Evolutionary conservation across 2,329 filamentous ascomycete species (phyloP).

Genomic region (Ophiostoma ips): DNA sequence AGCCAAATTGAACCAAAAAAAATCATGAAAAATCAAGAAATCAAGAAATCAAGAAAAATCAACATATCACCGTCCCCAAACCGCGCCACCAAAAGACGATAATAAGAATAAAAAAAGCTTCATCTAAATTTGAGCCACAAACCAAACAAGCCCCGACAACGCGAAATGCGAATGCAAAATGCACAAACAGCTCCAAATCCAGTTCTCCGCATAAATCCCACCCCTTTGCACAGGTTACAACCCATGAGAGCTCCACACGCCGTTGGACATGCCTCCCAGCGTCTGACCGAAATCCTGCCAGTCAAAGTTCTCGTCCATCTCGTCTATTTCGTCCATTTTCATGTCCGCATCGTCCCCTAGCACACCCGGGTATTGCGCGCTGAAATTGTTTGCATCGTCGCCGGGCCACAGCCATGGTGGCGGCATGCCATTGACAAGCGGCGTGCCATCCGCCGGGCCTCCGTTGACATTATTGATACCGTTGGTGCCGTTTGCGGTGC

Average conservation of each 20-base stretch:
- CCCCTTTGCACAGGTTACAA: slow-evolving; percentile 1
- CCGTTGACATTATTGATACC: background rate
- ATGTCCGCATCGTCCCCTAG: slow-evolving; percentile 20
- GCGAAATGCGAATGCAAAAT: background rate
- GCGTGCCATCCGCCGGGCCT: slow-evolving; percentile 4
- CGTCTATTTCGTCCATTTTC: slow-evolving; percentile 26
- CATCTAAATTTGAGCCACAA: too few relatives aligned
- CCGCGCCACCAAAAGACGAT: too few relatives aligned
- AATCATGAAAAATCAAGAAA: too few relatives aligned
- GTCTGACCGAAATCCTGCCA: slow-evolving; percentile 25
- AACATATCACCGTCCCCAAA: too few relatives aligned
- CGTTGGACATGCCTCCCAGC: slow-evolving; percentile 18
- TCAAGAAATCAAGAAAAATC: too few relatives aligned
- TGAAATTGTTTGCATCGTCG: slow-evolving; percentile 12
- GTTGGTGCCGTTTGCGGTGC: background rate
- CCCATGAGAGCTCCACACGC: slow-evolving; percentile 15
- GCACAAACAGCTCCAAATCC: background rate
- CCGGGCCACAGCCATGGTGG: slow-evolving; percentile 42
- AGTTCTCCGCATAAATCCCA: background rate
- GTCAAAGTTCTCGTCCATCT: slow-evolving; percentile 25
- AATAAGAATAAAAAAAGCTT: too few relatives aligned
- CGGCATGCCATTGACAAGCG: slow-evolving; percentile 29
- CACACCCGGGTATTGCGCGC: slow-evolving; percentile 10
- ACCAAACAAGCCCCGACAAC: too few relatives aligned
- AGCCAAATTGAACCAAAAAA: too few relatives aligned